These are phyloP conservation scores for Westerdykella sp. DNA, from an alignment of 2,329 filamentous ascomycete species.

Conservation along the genomic window DNA sequence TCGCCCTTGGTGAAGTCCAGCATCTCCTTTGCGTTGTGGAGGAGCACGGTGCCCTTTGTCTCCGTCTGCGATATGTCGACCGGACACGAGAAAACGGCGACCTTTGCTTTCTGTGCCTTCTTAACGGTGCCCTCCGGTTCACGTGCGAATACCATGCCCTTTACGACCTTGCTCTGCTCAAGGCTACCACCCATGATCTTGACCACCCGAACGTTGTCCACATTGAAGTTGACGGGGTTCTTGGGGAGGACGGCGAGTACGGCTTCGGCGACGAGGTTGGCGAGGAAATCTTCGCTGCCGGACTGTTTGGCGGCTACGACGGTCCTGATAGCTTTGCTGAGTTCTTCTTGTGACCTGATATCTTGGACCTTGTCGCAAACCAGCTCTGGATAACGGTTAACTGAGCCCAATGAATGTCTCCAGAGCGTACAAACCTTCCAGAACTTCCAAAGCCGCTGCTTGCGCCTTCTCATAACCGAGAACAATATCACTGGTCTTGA, in stretches of 20 bases:
- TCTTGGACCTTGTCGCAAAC: slow-evolving; percentile 86
- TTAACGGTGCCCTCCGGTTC: slow-evolving; percentile 87
- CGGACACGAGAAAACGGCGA: slow-evolving; percentile 92
- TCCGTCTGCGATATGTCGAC: slow-evolving; percentile 95
- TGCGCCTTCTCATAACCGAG: slow-evolving; percentile 94
- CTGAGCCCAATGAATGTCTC: not conserved
- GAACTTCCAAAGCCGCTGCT: slow-evolving; percentile 72
- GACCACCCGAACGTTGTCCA: slow-evolving; percentile 97
- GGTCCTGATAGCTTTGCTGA: slow-evolving; percentile 91
- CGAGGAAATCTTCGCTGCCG: slow-evolving; percentile 83
- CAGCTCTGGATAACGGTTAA: slow-evolving; percentile 52
- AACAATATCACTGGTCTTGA: slow-evolving; percentile 98
- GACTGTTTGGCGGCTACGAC: slow-evolving; percentile 96
- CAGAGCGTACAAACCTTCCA: slow-evolving; percentile 55
- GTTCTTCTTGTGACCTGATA: slow-evolving; percentile 70
- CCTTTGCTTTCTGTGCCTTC: slow-evolving; percentile 88
- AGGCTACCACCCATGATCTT: slow-evolving; percentile 99
- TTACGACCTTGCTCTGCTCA: slow-evolving; percentile 89
- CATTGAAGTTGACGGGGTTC: slow-evolving; percentile 93
- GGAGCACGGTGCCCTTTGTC: slow-evolving; percentile 94
- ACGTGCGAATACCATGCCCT: slow-evolving; percentile 96
- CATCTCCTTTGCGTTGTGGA: slow-evolving; percentile 98
- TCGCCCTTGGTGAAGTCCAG: slow-evolving; percentile 97
- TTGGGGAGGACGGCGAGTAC: slow-evolving; percentile 86
- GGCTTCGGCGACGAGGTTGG: slow-evolving; percentile 77